Evolutionary conservation across 768 basidiomycete genomes (phyloP), one percentile per base, ranked within the genome.

Genomic region (Butyriboletus loyo): DNA sequence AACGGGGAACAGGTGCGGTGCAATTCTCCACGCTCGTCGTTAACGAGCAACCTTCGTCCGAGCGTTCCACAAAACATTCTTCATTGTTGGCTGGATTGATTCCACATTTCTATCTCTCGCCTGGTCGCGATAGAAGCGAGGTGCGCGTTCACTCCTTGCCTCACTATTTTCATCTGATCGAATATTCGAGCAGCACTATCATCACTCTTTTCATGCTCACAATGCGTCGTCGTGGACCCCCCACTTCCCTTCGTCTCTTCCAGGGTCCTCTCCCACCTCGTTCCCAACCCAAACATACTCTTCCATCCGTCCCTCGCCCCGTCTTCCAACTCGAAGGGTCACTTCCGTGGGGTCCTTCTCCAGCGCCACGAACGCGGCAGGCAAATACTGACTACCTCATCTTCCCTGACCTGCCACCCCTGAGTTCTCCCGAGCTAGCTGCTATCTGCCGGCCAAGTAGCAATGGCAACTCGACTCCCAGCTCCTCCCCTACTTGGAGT

Each of bases 191-290:
- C 25, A 53, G 52, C 34, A 31, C 22, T 27, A 11, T 3, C 44
- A 6, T 32, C 30, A 19, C n/a, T 31, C n/a, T 50, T 22, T 10
- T 45, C 31, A 7, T 8, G 15, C 4, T 46, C 32, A 56, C 53
- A 37, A 89, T 89, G 86, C 77, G 80, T 48, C 84, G 87, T 61
- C 84, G 88, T 28, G 72, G 79, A 28, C 83, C 88, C 1, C 88
- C 88, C 6, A 76, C 81, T 39, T 75, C 85, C 27, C 81, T 90
- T 54, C 80, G 75, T 43, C 79, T 89, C 51, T 69, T 77, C 51
- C 67, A 73, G 34, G 87, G 86, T 14, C 86, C 86, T 5, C 75
- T 80, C 25, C 85, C 86, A 3, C 65, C 79, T n/a, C 77, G 85
- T 56, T 79, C 79, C 46, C 57, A 73, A 40, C 79, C 85, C 21